phyloP scores from a whole-genome alignment of 2,329 filamentous ascomycete species.

The Neopestalotiopsis clavispora region DNA sequence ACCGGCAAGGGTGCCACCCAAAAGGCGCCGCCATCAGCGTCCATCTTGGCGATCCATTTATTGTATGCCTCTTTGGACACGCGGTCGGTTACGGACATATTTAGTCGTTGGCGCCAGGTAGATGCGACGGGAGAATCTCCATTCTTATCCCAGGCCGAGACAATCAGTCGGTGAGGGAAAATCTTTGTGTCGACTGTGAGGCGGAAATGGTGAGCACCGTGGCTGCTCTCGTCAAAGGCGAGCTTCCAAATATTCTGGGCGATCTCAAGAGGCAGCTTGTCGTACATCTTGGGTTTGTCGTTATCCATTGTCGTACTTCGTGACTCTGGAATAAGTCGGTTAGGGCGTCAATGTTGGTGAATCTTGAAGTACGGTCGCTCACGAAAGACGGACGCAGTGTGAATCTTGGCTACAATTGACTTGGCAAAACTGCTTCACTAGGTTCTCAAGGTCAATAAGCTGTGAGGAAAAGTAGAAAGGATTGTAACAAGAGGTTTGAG shows the following conservation, averaged over 20 bases:
- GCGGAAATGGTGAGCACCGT: conserved; percentile 28
- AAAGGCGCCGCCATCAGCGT: not conserved
- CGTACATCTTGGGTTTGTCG: not conserved
- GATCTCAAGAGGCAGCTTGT: conserved; percentile 25
- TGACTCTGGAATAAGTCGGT: not conserved
- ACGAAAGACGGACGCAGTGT: too few relatives aligned
- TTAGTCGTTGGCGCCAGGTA: not conserved
- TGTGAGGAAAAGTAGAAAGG: too few relatives aligned
- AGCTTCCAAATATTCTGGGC: conserved; percentile 29
- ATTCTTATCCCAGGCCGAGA: not conserved
- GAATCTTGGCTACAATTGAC: too few relatives aligned
- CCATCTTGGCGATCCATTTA: not conserved
- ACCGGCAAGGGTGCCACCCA: not conserved
- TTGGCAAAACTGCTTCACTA: too few relatives aligned
- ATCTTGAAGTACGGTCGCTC: not conserved
- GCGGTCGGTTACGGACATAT: not conserved
- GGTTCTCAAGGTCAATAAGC: too few relatives aligned
- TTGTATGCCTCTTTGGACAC: not conserved
- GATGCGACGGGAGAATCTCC: not conserved
- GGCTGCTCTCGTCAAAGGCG: not conserved
- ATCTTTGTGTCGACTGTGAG: not conserved
- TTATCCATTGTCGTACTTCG: not conserved
- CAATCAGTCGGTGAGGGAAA: not conserved
- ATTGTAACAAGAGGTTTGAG: too few relatives aligned
- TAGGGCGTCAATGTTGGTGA: not conserved